Percentiles rank a stretch among this genome's conserved stretches.
These are phyloP conservation scores for Fusarium multiceps DNA, from an alignment of 2,329 filamentous ascomycete species.

Conservation along the genomic window DNA sequence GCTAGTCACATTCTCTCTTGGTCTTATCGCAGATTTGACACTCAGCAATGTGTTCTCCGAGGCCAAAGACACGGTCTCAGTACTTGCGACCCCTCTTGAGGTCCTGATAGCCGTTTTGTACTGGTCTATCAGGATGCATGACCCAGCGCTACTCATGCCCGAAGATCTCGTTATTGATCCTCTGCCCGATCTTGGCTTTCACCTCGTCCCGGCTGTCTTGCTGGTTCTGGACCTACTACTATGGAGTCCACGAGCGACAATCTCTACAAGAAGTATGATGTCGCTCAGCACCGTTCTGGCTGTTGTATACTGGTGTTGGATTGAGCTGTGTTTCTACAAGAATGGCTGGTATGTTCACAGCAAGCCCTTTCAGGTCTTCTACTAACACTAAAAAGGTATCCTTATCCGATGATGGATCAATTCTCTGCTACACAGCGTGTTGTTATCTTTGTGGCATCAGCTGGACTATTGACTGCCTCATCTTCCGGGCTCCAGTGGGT, in stretches of 20 bases:
- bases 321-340: conserved; percentile 12
- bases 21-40: neutral
- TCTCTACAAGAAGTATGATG: conserved; percentile 9
- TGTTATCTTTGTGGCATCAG: conserved; percentile 8
- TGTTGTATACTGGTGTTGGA: conserved; percentile 14
- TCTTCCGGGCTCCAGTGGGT: conserved; percentile 4
- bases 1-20: neutral
- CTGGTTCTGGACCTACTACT: neutral
- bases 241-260: neutral
- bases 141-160: conserved; percentile 12
- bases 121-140: conserved; percentile 14
- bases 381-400: conserved; percentile 4
- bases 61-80: neutral
- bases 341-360: conserved; percentile 6
- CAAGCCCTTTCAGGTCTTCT: fast-evolving
- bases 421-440: conserved; percentile 1
- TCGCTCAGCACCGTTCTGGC: conserved; percentile 2
- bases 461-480: neutral
- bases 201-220: neutral
- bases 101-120: conserved; percentile 11
- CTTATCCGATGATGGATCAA: conserved; percentile 20
- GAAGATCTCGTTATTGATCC: conserved; percentile 13
- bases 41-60: neutral
- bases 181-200: conserved; percentile 10
- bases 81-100: conserved; percentile 10